Percentiles rank a stretch among this genome's conserved stretches.
phyloP scores from a whole-genome alignment of 2,329 filamentous ascomycete genomes.

The Penicillium sp. region DNA sequence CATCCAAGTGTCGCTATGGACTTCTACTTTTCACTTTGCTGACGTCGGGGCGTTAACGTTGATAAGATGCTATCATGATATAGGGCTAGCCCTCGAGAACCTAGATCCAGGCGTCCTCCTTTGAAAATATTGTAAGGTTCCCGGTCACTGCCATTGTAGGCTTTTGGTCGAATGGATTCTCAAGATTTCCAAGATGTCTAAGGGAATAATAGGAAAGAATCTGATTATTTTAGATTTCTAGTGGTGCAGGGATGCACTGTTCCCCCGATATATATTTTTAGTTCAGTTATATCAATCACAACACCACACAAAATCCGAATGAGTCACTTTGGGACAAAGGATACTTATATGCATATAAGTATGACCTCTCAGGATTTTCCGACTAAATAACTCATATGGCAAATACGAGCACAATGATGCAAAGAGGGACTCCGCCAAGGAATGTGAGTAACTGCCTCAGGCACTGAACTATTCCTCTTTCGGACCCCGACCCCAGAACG shows the following conservation, averaged over 20 bases:
- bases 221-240: background rate
- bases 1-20: background rate
- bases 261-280: background rate
- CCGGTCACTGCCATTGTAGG: no score
- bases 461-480: constrained; percentile 21
- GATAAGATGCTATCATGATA: background rate
- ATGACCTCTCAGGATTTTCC: background rate
- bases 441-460: constrained; percentile 7
- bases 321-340: background rate
- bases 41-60: background rate
- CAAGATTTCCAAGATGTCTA: no score
- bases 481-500: constrained; percentile 11
- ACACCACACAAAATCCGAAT: background rate
- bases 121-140: no score
- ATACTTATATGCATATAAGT: background rate
- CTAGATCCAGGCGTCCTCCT: background rate
- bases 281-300: background rate
- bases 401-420: background rate
- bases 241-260: background rate
- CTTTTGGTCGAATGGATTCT: no score
- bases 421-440: background rate
- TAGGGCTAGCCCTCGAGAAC: background rate
- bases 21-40: background rate
- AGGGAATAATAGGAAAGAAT: background rate
- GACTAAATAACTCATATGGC: background rate